Evolutionary conservation across 2,329 filamentous ascomycete species (phyloP), one percentile per base, ranked within the genome.

Genomic region (Gnomoniopsis sp.): DNA sequence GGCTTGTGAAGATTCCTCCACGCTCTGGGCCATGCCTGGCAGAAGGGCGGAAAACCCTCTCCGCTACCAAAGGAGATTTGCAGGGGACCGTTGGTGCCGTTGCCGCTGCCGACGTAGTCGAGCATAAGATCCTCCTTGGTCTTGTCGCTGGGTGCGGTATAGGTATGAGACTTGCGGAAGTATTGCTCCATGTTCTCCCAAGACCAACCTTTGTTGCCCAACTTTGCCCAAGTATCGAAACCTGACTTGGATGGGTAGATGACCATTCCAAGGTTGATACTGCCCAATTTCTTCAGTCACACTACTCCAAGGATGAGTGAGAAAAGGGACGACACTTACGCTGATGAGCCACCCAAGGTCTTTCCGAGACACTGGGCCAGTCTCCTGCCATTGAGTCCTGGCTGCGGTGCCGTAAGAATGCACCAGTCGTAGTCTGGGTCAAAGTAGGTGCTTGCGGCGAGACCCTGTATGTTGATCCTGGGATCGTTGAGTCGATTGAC

Each of bases 351-450:
- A 19, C 57, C 53, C 14, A 56, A 41, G 3, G 41, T 52, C 23
- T 59, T 59, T 23, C 57, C 57, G 4, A 48, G 53, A 6, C 47
- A 49, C 15, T 56, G 48, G 38, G 47, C 57, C 26, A 59, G 43
- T 23, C 30, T 19, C 12, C 48, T 48, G 11, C 49, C n/a, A 6
- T 59, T 59, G 3, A 59, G 48, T 17, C 57, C 48, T 33, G 41
- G 10, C 53, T 77, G 72, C 8, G 72, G 69, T 1, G 66, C 62
- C 1, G 75, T 75, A 3, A 52, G 65, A 33, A 77, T 70, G 15
- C 73, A 73, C 75, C 75, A 77, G 58, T 76, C 74, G 60, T 74
- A 77, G 44, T 71, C 66, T 1, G 72, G 68, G 49, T 71, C 70
- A 8, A 71, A 72, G 36, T 71, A 71, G 3, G 70, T 60, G 0